Conservation (phyloP, 805 yeast genomes). For the Blastobotrys parvus region DNA sequence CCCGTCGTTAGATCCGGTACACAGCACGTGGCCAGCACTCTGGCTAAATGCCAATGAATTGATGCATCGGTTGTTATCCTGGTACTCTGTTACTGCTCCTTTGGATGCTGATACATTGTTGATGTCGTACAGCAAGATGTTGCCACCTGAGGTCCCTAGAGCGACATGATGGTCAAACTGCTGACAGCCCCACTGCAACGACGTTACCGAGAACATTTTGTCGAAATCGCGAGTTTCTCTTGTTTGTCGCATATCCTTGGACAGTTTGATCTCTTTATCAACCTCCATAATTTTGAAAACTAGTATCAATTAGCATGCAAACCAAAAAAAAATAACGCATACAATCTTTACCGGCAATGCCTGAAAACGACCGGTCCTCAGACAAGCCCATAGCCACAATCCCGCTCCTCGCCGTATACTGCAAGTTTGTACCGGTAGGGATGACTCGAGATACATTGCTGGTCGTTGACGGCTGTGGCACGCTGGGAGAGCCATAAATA, state of each 20-base stretch:
- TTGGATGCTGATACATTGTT: slow-evolving; percentile 1
- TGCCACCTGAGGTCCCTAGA: slow-evolving; percentile 27
- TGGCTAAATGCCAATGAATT: slow-evolving; percentile 63
- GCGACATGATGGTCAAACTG: slow-evolving; percentile 16
- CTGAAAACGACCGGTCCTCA: slow-evolving; percentile 17
- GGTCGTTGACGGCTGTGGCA: background rate
- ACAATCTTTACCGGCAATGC: slow-evolving; percentile 24
- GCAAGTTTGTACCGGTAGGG: background rate
- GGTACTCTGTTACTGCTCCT: slow-evolving; percentile 11
- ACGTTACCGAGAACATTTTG: slow-evolving; percentile 24
- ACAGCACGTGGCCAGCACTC: slow-evolving; percentile 44
- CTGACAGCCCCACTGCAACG: slow-evolving; percentile 28
- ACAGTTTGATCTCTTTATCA: slow-evolving; percentile 3
- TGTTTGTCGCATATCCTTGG: slow-evolving; percentile 12
- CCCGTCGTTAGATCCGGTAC: slow-evolving; percentile 74
- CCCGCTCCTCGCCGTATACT: slow-evolving; percentile 16
- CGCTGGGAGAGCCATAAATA: slow-evolving; percentile 12
- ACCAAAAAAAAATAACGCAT: no score
- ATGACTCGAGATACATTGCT: background rate
- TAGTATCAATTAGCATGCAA: no score
- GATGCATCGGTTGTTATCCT: slow-evolving; percentile 40
- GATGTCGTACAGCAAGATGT: slow-evolving; percentile 25
- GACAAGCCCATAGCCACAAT: slow-evolving; percentile 25
- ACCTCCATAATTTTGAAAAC: slow-evolving; percentile 16
- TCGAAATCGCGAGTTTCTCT: slow-evolving; percentile 18